A percentile compares a stretch with the other conserved stretches of the same genome.
Conservation (phyloP, 345 rosid genomes). For the Brassica nigra region DNA sequence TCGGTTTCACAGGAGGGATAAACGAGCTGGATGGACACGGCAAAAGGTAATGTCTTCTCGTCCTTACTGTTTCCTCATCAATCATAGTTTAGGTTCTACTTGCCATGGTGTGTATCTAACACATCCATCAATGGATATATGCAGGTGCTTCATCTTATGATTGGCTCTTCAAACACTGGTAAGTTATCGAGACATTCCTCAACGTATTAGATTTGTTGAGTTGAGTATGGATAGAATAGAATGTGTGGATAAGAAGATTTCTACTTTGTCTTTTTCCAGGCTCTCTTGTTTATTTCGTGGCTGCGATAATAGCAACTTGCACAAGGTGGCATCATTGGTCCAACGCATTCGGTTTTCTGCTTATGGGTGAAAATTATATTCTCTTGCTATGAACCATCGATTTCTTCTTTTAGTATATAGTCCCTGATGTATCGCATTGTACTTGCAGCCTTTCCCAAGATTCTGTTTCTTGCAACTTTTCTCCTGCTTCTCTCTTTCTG, state of each 20-base stretch:
- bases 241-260: not conserved
- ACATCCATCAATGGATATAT: constrained; percentile 13
- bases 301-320: constrained; percentile 39
- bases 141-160: constrained; percentile 46
- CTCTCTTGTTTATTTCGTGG: constrained; percentile 38
- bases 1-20: constrained; percentile 59
- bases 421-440: constrained; percentile 10
- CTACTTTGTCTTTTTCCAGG: constrained; percentile 31
- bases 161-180: constrained; percentile 44
- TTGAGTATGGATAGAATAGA: not conserved
- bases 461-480: constrained; percentile 61
- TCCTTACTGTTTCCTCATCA: not conserved
- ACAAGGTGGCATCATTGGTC: constrained; percentile 48
- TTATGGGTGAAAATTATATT: constrained; percentile 30
- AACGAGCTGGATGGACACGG: constrained; percentile 64
- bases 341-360: constrained; percentile 39
- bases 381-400: not conserved
- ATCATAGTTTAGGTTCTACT: not conserved
- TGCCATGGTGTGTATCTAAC: constrained; percentile 16
- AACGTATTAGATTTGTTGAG: not conserved
- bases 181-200: not conserved
- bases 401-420: not conserved
- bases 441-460: constrained; percentile 58
- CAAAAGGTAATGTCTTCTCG: constrained; percentile 51
- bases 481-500: constrained; percentile 68